Conservation (phyloP, 169 alveolate species). For the Eimeria tenella region DNA sequence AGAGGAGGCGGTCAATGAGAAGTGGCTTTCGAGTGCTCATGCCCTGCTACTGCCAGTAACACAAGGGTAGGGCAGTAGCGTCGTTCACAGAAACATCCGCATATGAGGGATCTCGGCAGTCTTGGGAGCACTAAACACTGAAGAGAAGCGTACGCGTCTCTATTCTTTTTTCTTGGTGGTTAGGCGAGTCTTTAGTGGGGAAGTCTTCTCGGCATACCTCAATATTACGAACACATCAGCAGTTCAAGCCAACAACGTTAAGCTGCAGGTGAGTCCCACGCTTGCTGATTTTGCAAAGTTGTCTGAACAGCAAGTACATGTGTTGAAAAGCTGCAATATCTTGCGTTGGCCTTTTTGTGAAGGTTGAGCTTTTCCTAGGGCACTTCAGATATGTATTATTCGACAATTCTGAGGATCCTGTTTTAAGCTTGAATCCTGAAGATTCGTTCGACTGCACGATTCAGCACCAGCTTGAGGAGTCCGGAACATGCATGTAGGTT, state of each 20-base stretch:
- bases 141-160: neutral
- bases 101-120: neutral
- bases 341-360: neutral
- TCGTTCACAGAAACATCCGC: too few species aligned
- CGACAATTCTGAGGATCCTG: constrained; percentile 76
- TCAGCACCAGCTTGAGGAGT: constrained; percentile 67
- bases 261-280: constrained; percentile 58
- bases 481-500: constrained; percentile 75
- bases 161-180: neutral
- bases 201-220: constrained; percentile 73
- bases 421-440: constrained; percentile 60
- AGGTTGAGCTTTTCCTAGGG: constrained; percentile 72
- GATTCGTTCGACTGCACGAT: constrained; percentile 77
- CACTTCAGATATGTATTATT: constrained; percentile 50
- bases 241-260: constrained; percentile 71
- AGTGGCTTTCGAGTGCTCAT: constrained; percentile 68
- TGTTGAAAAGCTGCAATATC: neutral
- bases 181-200: constrained; percentile 79
- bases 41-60: constrained; percentile 70
- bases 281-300: neutral
- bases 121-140: neutral
- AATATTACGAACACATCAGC: constrained; percentile 69
- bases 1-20: constrained; percentile 46
- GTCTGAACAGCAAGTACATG: neutral
- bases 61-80: constrained; percentile 66